A percentile compares a stretch with the other conserved stretches of the same genome.
phyloP scores from a whole-genome alignment of 345 rosid genomes.

The Melastoma malabathricum region DNA sequence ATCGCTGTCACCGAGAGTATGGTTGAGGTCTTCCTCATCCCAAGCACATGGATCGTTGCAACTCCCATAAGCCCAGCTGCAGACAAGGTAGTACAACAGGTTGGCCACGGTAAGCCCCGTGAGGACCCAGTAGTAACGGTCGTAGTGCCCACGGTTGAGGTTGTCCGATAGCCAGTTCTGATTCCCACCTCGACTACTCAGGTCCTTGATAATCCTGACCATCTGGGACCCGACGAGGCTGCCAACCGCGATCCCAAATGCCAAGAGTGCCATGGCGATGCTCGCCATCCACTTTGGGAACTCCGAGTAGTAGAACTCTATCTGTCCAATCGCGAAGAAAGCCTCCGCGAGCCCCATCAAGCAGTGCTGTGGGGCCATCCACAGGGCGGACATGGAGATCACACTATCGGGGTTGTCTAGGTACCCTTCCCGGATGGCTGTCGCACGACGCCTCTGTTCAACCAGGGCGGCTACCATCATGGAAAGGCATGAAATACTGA shows the following conservation, averaged over 20 bases:
- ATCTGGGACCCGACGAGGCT: conserved; percentile 26
- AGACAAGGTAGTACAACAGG: conserved; percentile 22
- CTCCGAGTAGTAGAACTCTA: conserved; percentile 42
- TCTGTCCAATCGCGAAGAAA: conserved; percentile 34
- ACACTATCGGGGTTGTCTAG: conserved; percentile 12
- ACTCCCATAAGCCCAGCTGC: conserved; percentile 28
- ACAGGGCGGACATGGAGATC: conserved; percentile 30
- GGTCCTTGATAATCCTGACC: conserved; percentile 10
- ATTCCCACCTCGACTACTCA: conserved; percentile 10
- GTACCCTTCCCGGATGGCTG: conserved; percentile 16
- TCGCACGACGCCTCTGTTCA: conserved; percentile 22
- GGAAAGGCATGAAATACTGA: conserved; percentile 13
- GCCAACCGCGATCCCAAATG: conserved; percentile 23
- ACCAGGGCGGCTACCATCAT: conserved; percentile 21
- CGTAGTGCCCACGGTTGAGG: conserved; percentile 32
- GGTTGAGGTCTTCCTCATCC: conserved; percentile 17
- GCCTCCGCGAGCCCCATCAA: conserved; percentile 34
- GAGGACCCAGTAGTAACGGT: conserved; percentile 45
- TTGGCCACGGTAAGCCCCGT: conserved; percentile 18
- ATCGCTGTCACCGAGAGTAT: background rate
- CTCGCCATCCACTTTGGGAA: conserved; percentile 42
- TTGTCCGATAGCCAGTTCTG: conserved; percentile 34
- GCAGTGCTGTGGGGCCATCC: conserved; percentile 30
- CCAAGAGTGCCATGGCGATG: conserved; percentile 26
- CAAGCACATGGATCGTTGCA: conserved; percentile 13